These are phyloP conservation scores for Blastomyces silverae DNA, from an alignment of 2,329 filamentous ascomycete genomes.

Conservation along the genomic window DNA sequence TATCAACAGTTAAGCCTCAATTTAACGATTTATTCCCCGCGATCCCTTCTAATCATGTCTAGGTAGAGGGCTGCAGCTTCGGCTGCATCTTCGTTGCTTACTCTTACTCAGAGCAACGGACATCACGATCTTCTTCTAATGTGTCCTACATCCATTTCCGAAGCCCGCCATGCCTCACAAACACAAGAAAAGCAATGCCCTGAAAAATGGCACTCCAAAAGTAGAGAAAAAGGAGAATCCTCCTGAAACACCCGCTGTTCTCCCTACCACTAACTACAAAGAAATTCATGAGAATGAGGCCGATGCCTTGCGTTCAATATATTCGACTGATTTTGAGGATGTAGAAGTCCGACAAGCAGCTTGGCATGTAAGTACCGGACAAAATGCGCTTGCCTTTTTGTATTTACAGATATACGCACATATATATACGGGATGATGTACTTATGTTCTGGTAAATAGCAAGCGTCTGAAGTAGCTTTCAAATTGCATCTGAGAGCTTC, in stretches of 20 bases:
- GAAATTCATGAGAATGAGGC: slow-evolving; percentile 85
- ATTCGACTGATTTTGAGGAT: slow-evolving; percentile 77
- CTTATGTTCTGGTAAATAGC: slow-evolving; percentile 42
- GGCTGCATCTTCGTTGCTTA: slow-evolving; percentile 36
- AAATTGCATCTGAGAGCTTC: slow-evolving; percentile 70
- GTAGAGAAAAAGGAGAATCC: slow-evolving; percentile 33
- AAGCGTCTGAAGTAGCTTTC: slow-evolving; percentile 71
- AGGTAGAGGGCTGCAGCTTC: slow-evolving; percentile 40
- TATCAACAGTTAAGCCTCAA: slow-evolving; percentile 10
- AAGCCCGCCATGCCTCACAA: slow-evolving; percentile 42
- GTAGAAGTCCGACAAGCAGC: slow-evolving; percentile 63
- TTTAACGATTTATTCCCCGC: slow-evolving; percentile 13
- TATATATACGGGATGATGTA: slow-evolving; percentile 16
- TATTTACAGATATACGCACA: not conserved
- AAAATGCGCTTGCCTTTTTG: slow-evolving; percentile 13
- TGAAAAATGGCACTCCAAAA: slow-evolving; percentile 30
- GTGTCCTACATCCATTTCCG: slow-evolving; percentile 23
- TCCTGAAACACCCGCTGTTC: slow-evolving; percentile 30
- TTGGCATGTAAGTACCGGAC: slow-evolving; percentile 65
- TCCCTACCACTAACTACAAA: slow-evolving; percentile 58
- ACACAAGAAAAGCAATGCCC: slow-evolving; percentile 38
- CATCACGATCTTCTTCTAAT: slow-evolving; percentile 26
- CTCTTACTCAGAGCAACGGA: slow-evolving; percentile 28
- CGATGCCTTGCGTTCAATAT: slow-evolving; percentile 78
- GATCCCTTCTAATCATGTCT: slow-evolving; percentile 26